A percentile compares a stretch with the other conserved stretches of the same genome.
Conservation (phyloP, 1,284 basidiomycete genomes). For the Afroboletus lepidellus region DNA sequence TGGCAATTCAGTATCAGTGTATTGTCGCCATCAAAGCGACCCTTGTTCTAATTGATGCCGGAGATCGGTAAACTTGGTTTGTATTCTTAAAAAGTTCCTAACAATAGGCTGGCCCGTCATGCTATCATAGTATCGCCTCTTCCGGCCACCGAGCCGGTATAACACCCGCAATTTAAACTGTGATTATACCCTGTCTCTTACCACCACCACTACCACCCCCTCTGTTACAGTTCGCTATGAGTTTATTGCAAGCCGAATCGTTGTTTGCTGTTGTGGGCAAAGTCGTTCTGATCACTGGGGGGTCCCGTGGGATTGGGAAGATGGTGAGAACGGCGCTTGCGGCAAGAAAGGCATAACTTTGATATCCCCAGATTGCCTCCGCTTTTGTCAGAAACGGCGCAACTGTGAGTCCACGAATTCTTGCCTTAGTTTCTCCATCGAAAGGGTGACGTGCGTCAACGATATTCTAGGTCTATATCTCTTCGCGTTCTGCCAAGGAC, state of each 20-base stretch:
- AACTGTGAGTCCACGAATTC: constrained; percentile 40
- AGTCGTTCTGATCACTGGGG: constrained; percentile 68
- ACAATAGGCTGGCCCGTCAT: constrained; percentile 16
- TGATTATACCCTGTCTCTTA: neutral
- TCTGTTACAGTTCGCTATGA: constrained; percentile 30
- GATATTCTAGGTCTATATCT: constrained; percentile 59
- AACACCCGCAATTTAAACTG: neutral
- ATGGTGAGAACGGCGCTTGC: constrained; percentile 46
- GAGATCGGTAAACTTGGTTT: constrained; percentile 10
- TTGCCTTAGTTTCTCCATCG: neutral
- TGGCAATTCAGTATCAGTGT: constrained; percentile 10
- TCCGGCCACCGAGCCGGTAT: neutral
- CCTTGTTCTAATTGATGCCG: constrained; percentile 9
- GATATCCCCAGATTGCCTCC: constrained; percentile 53
- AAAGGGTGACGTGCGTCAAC: neutral
- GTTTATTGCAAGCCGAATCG: constrained; percentile 39
- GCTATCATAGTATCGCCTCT: neutral
- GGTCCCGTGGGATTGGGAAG: constrained; percentile 68
- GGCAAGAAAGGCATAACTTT: neutral
- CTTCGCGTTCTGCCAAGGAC: constrained; percentile 57
- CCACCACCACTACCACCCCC: neutral
- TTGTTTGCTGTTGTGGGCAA: constrained; percentile 62
- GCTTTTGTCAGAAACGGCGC: constrained; percentile 67
- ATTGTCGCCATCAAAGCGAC: constrained; percentile 1
- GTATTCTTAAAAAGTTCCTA: constrained; percentile 10